Conservation (phyloP, 2,329 filamentous ascomycete genomes). For the Fonsecaea multimorphosa region DNA sequence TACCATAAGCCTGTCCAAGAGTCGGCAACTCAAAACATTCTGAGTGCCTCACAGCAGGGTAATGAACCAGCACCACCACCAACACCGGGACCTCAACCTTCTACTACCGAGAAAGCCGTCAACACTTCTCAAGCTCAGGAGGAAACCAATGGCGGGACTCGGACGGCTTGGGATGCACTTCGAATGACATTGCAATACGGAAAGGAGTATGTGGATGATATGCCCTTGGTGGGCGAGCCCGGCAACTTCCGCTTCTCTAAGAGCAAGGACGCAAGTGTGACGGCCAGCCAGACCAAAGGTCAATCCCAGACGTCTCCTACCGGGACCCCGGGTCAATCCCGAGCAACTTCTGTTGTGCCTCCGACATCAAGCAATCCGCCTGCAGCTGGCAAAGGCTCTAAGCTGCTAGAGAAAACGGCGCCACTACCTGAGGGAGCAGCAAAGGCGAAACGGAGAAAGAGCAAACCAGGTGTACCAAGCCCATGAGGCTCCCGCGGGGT, state of each 20-base stretch:
- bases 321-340: constrained; percentile 27
- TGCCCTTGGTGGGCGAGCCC: constrained; percentile 66
- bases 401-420: constrained; percentile 12
- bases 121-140: constrained; percentile 22
- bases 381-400: constrained; percentile 5
- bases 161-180: constrained; percentile 56
- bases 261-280: constrained; percentile 41
- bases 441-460: constrained; percentile 34
- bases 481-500: constrained; percentile 17
- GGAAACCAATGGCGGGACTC: constrained; percentile 42
- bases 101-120: constrained; percentile 24
- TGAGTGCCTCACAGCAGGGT: constrained; percentile 51
- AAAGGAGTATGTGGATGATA: constrained; percentile 69
- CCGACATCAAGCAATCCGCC: constrained; percentile 1
- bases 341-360: constrained; percentile 29
- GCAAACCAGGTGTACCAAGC: constrained; percentile 27
- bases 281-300: constrained; percentile 24
- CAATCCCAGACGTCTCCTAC: background rate
- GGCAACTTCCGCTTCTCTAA: constrained; percentile 65
- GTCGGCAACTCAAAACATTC: constrained; percentile 37
- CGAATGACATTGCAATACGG: constrained; percentile 60
- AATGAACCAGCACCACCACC: constrained; percentile 58
- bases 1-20: constrained; percentile 58
- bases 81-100: constrained; percentile 46
- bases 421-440: constrained; percentile 18